A percentile compares a stretch with the other conserved stretches of the same genome.
These are phyloP conservation scores for Pelagomonas calceolata DNA, from an alignment of 108 stramenopile genomes.

Conservation along the genomic window DNA sequence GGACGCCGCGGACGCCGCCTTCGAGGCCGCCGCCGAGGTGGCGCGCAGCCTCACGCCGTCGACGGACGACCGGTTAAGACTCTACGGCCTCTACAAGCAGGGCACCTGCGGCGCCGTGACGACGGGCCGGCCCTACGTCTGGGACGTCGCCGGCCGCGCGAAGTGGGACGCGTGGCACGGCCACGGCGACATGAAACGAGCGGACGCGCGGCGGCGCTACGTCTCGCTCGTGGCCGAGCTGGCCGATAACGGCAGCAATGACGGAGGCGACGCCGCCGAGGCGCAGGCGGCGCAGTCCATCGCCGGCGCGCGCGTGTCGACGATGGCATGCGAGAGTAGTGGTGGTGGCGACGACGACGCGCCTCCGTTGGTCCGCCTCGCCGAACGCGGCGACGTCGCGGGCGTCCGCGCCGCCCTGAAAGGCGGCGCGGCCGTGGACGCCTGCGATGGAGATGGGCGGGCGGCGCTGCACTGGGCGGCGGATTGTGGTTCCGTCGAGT, in stretches of 20 bases:
- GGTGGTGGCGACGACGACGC: too few species aligned
- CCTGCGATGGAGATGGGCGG: conserved; percentile 19
- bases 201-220: background rate
- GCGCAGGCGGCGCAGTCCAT: background rate
- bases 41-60: background rate
- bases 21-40: background rate
- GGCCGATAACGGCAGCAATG: background rate
- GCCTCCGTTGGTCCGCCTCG: too few species aligned
- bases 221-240: background rate
- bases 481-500: conserved; percentile 10
- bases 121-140: background rate
- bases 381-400: too few species aligned
- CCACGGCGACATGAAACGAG: background rate
- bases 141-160: background rate
- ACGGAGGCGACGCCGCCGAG: background rate
- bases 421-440: background rate
- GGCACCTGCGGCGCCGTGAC: conserved; percentile 52
- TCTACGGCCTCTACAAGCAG: conserved; percentile 82
- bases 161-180: background rate
- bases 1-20: background rate
- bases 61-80: conserved; percentile 50
- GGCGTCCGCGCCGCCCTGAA: background rate
- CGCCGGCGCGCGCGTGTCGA: background rate
- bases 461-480: conserved; percentile 29
- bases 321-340: too few species aligned